Evolutionary conservation across 2,329 filamentous ascomycete species (phyloP).

Genomic region (Cladosporium austrohemisphaericum): DNA sequence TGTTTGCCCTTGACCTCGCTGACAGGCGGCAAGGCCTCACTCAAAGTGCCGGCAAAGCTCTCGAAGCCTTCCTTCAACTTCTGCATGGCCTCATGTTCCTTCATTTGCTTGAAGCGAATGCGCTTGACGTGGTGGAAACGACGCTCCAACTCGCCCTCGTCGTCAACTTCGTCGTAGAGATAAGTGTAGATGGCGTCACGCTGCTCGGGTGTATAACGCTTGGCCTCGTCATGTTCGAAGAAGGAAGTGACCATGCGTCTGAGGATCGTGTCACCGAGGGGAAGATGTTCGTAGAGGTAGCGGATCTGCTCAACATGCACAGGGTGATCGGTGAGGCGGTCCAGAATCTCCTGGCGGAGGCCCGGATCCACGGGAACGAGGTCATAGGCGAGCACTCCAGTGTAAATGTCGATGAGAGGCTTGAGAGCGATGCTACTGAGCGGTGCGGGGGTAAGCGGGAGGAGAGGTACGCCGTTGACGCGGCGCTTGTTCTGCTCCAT

Average conservation of each 20-base stretch:
- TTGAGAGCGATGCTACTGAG: conserved; percentile 9
- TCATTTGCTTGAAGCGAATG: conserved; percentile 3
- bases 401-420: conserved; percentile 21
- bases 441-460: conserved; percentile 14
- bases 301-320: conserved; percentile 14
- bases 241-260: conserved; percentile 20
- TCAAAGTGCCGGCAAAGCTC: conserved; percentile 8
- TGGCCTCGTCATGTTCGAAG: conserved; percentile 13
- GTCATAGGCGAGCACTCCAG: conserved; percentile 17
- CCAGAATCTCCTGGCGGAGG: conserved; percentile 15
- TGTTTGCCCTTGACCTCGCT: conserved; percentile 7
- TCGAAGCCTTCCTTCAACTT: conserved; percentile 12
- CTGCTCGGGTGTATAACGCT: conserved; percentile 6
- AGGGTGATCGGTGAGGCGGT: conserved; percentile 13
- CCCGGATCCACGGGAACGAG: conserved; percentile 18
- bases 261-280: conserved; percentile 17
- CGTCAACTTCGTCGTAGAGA: conserved; percentile 1
- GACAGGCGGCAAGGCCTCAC: background rate
- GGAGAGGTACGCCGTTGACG: conserved; percentile 12
- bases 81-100: background rate
- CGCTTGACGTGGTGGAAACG: conserved; percentile 11
- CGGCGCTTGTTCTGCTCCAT: conserved; percentile 22
- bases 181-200: conserved; percentile 13
- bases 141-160: conserved; percentile 1
- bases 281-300: conserved; percentile 18